phyloP scores from a whole-genome alignment of 495 filamentous ascomycete genomes.

The Penicillium steckii region DNA sequence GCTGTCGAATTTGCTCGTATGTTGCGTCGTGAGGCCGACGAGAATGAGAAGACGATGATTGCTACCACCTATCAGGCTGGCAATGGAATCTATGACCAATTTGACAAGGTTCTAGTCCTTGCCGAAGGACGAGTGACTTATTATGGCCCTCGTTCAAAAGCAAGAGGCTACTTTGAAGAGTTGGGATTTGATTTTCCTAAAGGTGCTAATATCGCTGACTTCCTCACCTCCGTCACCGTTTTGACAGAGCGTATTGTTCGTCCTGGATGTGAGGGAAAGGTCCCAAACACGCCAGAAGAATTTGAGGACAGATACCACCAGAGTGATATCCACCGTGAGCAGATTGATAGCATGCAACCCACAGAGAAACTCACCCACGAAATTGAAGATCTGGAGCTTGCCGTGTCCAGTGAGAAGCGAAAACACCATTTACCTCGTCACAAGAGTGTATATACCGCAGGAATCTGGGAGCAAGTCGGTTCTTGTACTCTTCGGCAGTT shows the following conservation, averaged over 20 bases:
- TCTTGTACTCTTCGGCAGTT: conserved; percentile 51
- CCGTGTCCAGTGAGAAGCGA: conserved; percentile 51
- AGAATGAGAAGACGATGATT: conserved; percentile 63
- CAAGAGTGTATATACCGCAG: conserved; percentile 51
- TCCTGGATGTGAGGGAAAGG: conserved; percentile 62
- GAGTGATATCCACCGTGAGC: conserved; percentile 60
- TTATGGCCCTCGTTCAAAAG: conserved; percentile 62
- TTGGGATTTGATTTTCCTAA: conserved; percentile 70
- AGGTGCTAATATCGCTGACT: conserved; percentile 74
- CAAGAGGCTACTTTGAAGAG: conserved; percentile 66
- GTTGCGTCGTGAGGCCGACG: conserved; percentile 62
- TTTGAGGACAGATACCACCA: conserved; percentile 70
- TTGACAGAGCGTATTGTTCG: conserved; percentile 63
- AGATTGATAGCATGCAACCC: conserved; percentile 62
- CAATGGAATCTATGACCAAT: conserved; percentile 70
- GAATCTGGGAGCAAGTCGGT: conserved; percentile 54
- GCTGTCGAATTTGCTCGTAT: conserved; percentile 76
- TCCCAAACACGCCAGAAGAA: conserved; percentile 71
- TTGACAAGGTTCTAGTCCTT: conserved; percentile 76
- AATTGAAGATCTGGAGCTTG: conserved; percentile 38
- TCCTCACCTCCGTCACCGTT: conserved; percentile 75
- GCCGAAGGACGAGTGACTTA: conserved; percentile 80
- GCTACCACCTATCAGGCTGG: conserved; percentile 84
- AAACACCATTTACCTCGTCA: conserved; percentile 46
- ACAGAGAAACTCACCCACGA: conserved; percentile 44